Conservation (phyloP, 805 yeast genomes). For the Blastobotrys muscicola region DNA sequence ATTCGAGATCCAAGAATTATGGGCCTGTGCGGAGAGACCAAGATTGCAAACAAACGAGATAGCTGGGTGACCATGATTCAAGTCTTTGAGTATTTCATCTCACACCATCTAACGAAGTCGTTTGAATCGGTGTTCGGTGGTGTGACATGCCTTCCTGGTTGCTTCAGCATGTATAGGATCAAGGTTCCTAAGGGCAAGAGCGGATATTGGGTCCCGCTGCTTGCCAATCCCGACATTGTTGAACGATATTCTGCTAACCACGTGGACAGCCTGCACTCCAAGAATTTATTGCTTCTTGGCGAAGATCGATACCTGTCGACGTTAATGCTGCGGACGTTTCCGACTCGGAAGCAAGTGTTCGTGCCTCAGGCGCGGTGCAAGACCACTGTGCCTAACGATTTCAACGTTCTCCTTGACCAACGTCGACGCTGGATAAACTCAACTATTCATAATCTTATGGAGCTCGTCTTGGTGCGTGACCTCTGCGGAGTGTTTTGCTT, state of each 20-base stretch:
- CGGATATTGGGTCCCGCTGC: constrained; percentile 86
- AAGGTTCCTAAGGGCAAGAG: constrained; percentile 75
- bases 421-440: constrained; percentile 97
- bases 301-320: constrained; percentile 86
- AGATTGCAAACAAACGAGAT: constrained; percentile 71
- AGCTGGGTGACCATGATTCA: constrained; percentile 92
- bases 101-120: constrained; percentile 91
- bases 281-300: constrained; percentile 77
- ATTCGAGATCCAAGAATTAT: constrained; percentile 75
- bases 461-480: constrained; percentile 73
- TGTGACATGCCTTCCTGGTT: constrained; percentile 93
- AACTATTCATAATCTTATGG: constrained; percentile 88
- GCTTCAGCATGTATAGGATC: constrained; percentile 88
- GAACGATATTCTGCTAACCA: constrained; percentile 85
- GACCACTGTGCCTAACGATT: constrained; percentile 76
- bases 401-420: constrained; percentile 74
- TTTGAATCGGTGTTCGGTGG: constrained; percentile 91
- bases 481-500: constrained; percentile 92
- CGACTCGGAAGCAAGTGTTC: constrained; percentile 78
- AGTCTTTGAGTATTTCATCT: constrained; percentile 87
- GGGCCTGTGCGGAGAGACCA: constrained; percentile 96
- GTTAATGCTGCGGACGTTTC: constrained; percentile 81
- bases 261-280: constrained; percentile 73
- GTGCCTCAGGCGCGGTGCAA: constrained; percentile 89
- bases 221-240: constrained; percentile 89